Base-by-base conservation (phyloP, 441 rosid species). In the Melastoma candidum region DNA sequence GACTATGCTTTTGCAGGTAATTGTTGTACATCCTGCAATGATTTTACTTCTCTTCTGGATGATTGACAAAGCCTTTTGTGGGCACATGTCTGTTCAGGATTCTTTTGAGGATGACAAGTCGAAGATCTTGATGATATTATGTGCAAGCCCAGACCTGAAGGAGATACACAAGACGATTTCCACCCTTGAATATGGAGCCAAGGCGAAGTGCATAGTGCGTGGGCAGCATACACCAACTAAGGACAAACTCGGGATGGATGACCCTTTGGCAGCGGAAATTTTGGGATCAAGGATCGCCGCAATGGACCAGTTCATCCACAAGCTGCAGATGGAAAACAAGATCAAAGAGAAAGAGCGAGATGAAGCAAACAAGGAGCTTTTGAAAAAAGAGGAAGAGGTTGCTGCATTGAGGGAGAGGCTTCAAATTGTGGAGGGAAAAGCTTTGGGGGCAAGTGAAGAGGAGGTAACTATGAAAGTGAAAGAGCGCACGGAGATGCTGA, bases 71-170 rank as follows among this genome's bases (percentile, higher is more conserved):
- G 53, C 43, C 49, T 63, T 47, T 44, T 41, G 57, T 14, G n/a
- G 22, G 39, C 57, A 48, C 44, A 45, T 64, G 49, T 60, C 41
- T 4, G 41, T 11, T 57, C 58, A 92, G 98, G 98, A 92, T 78
- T 92, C 98, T 54, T 88, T 92, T 52, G 98, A 92, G 75, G 98
- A 92, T 68, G 97, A 86, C 50, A 84, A 86, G 49, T 84, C 97
- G 43, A 92, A 92, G 69, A 92, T 92, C 60, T 74, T 92, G 48
- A 92, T 92, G 98, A 81, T 92, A 46, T 65, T 92, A 11, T 92
- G 98, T 73, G 95, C 97, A 36, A 92, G 97, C 60, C 98, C 98
- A 12, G 98, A 92, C 68, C 95, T 85, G 0, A 88, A 84, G 63
- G 98, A 92, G 62, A 72, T 84, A 58, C 92, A 92, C 71, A 92